These are phyloP conservation scores for Beta macrorhiza DNA, from an alignment of 179 eudicot species.

Conservation along the genomic window DNA sequence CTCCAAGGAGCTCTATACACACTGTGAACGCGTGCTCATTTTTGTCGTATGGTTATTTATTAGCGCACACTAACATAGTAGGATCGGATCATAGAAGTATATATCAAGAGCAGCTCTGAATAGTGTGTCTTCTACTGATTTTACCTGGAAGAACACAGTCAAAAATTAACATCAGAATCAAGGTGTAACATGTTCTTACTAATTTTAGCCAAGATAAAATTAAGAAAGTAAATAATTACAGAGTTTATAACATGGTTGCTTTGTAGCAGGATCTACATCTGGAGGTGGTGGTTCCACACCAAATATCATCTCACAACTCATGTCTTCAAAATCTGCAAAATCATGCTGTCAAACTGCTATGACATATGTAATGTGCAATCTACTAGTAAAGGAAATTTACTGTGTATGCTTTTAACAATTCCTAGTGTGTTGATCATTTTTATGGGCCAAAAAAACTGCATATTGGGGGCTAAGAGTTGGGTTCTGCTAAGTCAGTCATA, in stretches of 20 bases:
- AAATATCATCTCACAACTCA: slow-evolving; percentile 91
- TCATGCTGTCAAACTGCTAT: not conserved
- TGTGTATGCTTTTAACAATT: too few relatives aligned
- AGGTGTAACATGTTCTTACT: not conserved
- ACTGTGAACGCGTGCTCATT: too few relatives aligned
- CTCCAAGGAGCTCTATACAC: too few relatives aligned
- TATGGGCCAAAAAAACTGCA: too few relatives aligned
- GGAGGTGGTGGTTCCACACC: slow-evolving; percentile 72
- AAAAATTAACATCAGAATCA: not conserved
- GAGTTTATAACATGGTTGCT: slow-evolving; percentile 66
- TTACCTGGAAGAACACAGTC: slow-evolving; percentile 46
- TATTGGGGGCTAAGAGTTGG: too few relatives aligned
- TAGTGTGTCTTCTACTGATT: slow-evolving; percentile 40
- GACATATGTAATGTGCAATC: not conserved
- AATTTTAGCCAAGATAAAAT: not conserved
- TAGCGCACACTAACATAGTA: not conserved
- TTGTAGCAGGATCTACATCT: slow-evolving; percentile 62
- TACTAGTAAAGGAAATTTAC: too few relatives aligned
- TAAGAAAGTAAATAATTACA: slow-evolving; percentile 34
- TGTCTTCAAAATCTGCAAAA: slow-evolving; percentile 82
- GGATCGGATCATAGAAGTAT: slow-evolving; percentile 13
- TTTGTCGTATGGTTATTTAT: too few relatives aligned
- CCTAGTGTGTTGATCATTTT: too few relatives aligned
- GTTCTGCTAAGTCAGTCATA: too few relatives aligned
- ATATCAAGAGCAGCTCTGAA: slow-evolving; percentile 33